phyloP scores from a whole-genome alignment of 2,329 filamentous ascomycete genomes.

The Tolypocladium guangdongense region DNA sequence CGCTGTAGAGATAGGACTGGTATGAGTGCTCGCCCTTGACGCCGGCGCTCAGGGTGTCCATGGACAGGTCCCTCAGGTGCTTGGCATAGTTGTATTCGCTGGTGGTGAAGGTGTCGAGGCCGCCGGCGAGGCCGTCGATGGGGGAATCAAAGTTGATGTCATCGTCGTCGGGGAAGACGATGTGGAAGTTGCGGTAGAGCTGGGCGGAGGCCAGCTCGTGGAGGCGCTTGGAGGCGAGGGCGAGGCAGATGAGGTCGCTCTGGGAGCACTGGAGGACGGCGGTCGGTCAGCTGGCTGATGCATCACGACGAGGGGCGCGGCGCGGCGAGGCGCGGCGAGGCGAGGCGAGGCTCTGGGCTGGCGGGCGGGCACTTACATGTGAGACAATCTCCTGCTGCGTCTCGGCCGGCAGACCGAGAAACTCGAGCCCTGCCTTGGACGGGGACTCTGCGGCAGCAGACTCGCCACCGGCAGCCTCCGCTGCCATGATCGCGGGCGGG shows the following conservation, averaged over 20 bases:
- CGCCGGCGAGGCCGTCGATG: slow-evolving; percentile 46
- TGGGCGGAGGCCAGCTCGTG: slow-evolving; percentile 45
- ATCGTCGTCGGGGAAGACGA: slow-evolving; percentile 51
- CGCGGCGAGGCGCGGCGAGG: too few species aligned
- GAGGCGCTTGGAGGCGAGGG: slow-evolving; percentile 47
- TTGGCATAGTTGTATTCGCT: slow-evolving; percentile 54
- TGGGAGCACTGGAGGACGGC: slow-evolving; percentile 31
- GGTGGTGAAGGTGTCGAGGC: slow-evolving; percentile 50
- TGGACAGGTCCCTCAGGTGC: slow-evolving; percentile 42
- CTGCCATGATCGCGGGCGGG: slow-evolving; percentile 20
- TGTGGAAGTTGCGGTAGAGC: slow-evolving; percentile 49
- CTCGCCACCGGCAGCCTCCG: slow-evolving; percentile 19
- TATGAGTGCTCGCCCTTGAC: slow-evolving; percentile 42
- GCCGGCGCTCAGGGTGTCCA: slow-evolving; percentile 44
- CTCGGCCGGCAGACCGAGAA: slow-evolving; percentile 35
- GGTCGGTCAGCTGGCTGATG: neutral
- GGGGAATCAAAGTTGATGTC: slow-evolving; percentile 38
- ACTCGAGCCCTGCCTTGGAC: slow-evolving; percentile 13
- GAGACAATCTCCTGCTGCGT: slow-evolving; percentile 37
- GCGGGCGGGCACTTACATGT: slow-evolving; percentile 25
- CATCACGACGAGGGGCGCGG: neutral
- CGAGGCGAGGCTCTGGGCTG: neutral
- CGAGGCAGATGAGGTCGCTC: slow-evolving; percentile 43
- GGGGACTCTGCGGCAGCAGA: slow-evolving; percentile 8
- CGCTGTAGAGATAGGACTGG: slow-evolving; percentile 40